Evolutionary conservation across 306 rosid genomes (phyloP), one percentile per base, ranked within the genome.

Genomic region (Acacia acuminata): DNA sequence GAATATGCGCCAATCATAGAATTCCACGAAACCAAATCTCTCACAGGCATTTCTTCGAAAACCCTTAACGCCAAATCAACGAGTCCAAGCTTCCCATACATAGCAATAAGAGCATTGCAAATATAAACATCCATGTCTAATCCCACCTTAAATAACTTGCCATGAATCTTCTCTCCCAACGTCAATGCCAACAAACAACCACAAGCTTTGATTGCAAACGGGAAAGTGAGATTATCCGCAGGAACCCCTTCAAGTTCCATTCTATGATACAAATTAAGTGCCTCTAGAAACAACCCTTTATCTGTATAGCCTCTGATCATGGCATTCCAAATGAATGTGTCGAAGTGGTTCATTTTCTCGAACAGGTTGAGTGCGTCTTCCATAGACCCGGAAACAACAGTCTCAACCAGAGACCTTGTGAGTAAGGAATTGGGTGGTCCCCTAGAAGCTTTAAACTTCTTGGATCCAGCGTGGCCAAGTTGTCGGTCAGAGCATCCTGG

Each of bases 21-120:
- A 74, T 88, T 88, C 90, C 92, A 91, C 32, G 92, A 89, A 17
- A 91, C 92, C 73, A 86, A 9, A 71, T 91, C 88, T 25, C 77
- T 86, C 0, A 73, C 81, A 25, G 85, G 85, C 88, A 89, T 89
- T 88, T 87, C 88, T 10, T 77, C 87, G 72, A 89, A 91, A 85
- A 89, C 85, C 83, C 38, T 88, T 77, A 58, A 79, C 4, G 93
- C 87, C 53, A 60, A 83, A 65, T 74, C 82, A 32, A 85, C 40
- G 69, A 40, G 78, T 36, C 89, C 89, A 69, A 83, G 55, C 85
- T 91, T 89, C 19, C 84, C 89, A 65, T 88, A 91, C 86, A 87
- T 87, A 43, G 71, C 64, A 22, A 86, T 68, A 65, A 89, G 87
- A 24, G 89, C 77, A 63, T 88, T 91, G 64, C 89, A 84, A 4